phyloP scores from a whole-genome alignment of 192 early-diverging fungal species.

The Coemansia sp. region DNA sequence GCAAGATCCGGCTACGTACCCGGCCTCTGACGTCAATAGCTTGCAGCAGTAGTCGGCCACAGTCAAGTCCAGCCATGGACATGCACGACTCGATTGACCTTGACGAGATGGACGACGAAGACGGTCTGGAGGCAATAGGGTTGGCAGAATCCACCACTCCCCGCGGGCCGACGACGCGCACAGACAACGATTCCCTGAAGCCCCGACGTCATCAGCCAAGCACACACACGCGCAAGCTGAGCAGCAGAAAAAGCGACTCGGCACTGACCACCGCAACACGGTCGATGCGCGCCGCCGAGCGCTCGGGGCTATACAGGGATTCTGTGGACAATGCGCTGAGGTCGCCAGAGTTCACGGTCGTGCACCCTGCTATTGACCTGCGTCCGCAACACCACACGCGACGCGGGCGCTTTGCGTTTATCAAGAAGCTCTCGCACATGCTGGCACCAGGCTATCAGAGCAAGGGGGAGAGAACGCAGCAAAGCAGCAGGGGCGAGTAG shows the following conservation, averaged over 20 bases:
- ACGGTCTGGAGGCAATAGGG: not conserved
- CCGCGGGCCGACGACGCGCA: not conserved
- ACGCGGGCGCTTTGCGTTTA: conserved; percentile 42
- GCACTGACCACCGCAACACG: conserved; percentile 45
- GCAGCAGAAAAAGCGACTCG: conserved; percentile 50
- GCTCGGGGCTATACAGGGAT: conserved; percentile 20
- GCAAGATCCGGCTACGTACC: conserved; percentile 48
- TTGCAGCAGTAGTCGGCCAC: conserved; percentile 9
- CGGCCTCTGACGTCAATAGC: conserved; percentile 43
- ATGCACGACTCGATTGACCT: not conserved
- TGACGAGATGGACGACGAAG: not conserved
- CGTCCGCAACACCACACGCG: conserved; percentile 30
- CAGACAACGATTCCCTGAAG: not conserved
- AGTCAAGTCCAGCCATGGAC: conserved; percentile 1
- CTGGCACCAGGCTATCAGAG: conserved; percentile 12
- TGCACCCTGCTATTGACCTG: conserved; percentile 33
- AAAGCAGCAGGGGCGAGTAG: not conserved
- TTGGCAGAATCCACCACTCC: not conserved
- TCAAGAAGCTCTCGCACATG: conserved; percentile 38
- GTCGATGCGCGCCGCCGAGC: conserved; percentile 31
- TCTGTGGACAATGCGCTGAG: conserved; percentile 37
- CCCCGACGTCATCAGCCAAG: not conserved
- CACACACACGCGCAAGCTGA: conserved; percentile 41
- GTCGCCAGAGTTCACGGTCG: conserved; percentile 53
- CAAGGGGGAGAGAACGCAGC: not conserved